Percentiles rank a stretch among this genome's conserved stretches.
These are phyloP conservation scores for Crepidotus variabilis DNA, from an alignment of 768 basidiomycete genomes.

Conservation along the genomic window DNA sequence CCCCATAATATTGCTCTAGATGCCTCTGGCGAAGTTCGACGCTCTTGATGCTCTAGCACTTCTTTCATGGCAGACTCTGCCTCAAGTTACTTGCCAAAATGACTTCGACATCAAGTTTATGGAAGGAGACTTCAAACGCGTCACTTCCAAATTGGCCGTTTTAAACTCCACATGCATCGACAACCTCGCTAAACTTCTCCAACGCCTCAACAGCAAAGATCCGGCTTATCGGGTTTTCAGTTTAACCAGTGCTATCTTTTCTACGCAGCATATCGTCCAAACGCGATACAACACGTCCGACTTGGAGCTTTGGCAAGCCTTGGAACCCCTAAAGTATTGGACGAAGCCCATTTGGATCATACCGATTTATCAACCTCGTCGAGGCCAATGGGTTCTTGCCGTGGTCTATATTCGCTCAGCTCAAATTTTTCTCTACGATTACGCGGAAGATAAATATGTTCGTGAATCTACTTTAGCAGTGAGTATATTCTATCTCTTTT, in stretches of 20 bases:
- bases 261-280: background rate
- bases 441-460: too few relatives aligned
- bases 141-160: background rate
- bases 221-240: background rate
- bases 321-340: background rate
- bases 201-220: background rate
- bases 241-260: background rate
- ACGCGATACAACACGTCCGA: background rate
- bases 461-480: too few relatives aligned
- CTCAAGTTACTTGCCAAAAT: background rate
- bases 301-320: background rate
- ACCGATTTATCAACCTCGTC: background rate
- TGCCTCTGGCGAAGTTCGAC: too few relatives aligned
- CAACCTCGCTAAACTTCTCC: slow-evolving; percentile 18
- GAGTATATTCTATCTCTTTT: too few relatives aligned
- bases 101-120: background rate
- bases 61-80: too few relatives aligned
- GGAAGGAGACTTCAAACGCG: slow-evolving; percentile 5
- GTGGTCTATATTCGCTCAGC: background rate
- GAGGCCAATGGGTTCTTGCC: background rate
- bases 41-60: too few relatives aligned
- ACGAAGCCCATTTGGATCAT: background rate
- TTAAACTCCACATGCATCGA: slow-evolving; percentile 26
- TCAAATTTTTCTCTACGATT: background rate
- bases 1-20: too few relatives aligned